Percentiles rank a stretch among this genome's conserved stretches.
Evolutionary conservation across 768 basidiomycete genomes (phyloP).

Genomic region (Leccinellum luteum): DNA sequence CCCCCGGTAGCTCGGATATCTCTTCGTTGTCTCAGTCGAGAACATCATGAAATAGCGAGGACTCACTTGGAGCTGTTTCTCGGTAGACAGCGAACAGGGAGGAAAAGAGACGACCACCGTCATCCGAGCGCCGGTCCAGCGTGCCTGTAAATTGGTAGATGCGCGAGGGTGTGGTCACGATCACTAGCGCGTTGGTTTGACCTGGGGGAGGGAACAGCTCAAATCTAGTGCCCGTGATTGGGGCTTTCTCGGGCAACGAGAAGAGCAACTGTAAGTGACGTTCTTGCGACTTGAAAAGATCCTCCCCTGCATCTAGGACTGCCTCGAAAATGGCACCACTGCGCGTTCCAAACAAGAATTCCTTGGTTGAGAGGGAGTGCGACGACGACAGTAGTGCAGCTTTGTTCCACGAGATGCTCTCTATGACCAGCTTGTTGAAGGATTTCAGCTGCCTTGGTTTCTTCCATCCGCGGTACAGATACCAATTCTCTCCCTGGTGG

Average conservation of each 20-base stretch:
- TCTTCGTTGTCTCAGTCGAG: conserved; percentile 47
- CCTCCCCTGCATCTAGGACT: conserved; percentile 85
- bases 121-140: conserved; percentile 67
- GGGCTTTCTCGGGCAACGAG: conserved; percentile 74
- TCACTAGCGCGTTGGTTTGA: conserved; percentile 61
- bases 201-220: conserved; percentile 69
- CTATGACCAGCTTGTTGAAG: conserved; percentile 80
- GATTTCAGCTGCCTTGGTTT: conserved; percentile 76
- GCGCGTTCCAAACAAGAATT: conserved; percentile 83
- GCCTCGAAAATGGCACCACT: conserved; percentile 88
- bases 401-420: conserved; percentile 91
- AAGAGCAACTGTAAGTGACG: conserved; percentile 73
- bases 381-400: conserved; percentile 59
- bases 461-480: conserved; percentile 77
- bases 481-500: conserved; percentile 89
- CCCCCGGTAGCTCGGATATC: conserved; percentile 87
- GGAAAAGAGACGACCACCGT: conserved; percentile 72
- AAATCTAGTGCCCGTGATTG: conserved; percentile 83
- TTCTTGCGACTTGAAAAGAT: conserved; percentile 89
- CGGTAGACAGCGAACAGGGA: conserved; percentile 70
- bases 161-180: conserved; percentile 82
- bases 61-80: conserved; percentile 78
- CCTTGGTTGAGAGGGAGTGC: conserved; percentile 71
- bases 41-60: conserved; percentile 6
- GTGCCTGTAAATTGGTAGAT: conserved; percentile 87